These are phyloP conservation scores for Sugiyamaella chiloensis DNA, from an alignment of 805 yeast genomes.

Conservation along the genomic window DNA sequence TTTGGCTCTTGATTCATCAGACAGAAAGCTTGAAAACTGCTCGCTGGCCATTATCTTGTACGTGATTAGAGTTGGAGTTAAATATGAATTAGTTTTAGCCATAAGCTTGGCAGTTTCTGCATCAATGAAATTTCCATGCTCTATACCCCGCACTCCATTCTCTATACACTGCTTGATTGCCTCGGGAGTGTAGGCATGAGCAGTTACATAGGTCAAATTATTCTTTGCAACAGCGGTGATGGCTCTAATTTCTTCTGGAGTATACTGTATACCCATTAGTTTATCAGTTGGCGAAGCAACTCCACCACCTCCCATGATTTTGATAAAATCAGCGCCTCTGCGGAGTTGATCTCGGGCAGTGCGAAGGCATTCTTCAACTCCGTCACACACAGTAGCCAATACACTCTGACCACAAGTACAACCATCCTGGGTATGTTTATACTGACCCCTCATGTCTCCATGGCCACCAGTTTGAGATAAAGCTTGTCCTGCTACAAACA, in stretches of 20 bases:
- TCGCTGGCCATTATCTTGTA: conserved; percentile 8
- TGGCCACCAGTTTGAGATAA: conserved; percentile 12
- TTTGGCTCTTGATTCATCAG: not conserved
- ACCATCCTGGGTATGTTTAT: not conserved
- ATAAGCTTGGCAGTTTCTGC: conserved; percentile 94
- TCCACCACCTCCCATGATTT: conserved; percentile 10
- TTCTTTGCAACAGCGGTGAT: conserved; percentile 1
- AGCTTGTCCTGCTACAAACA: conserved; percentile 5
- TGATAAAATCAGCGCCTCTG: conserved; percentile 2
- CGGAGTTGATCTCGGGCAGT: conserved; percentile 5
- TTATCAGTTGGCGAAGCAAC: conserved; percentile 8
- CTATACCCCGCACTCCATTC: conserved; percentile 7
- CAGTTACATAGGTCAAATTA: conserved; percentile 4
- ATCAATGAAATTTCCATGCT: conserved; percentile 41
- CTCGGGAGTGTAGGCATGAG: conserved; percentile 8
- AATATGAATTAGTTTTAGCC: conserved; percentile 58
- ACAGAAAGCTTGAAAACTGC: conserved; percentile 2
- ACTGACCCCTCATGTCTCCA: conserved; percentile 4
- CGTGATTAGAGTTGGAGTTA: conserved; percentile 6
- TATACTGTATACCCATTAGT: conserved; percentile 1
- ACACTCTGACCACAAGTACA: not conserved
- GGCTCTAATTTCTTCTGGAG: conserved; percentile 7
- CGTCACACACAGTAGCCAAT: conserved; percentile 4
- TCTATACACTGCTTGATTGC: conserved; percentile 6
- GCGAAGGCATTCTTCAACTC: conserved; percentile 1